Evolutionary conservation across 2,329 filamentous ascomycete genomes (phyloP).

Genomic region (Didymella lethalis): DNA sequence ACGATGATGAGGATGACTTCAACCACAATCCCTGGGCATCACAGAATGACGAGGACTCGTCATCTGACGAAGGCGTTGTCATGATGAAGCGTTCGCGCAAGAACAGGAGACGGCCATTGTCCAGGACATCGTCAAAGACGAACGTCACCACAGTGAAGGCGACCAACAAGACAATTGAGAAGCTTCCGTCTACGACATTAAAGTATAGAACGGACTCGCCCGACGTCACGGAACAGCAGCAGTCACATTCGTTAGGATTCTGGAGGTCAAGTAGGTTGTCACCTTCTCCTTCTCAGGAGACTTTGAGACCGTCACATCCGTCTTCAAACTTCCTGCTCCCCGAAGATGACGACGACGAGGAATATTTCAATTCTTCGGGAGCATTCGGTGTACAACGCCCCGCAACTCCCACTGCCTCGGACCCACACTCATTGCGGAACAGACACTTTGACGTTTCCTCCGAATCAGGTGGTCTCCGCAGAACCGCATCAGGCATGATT

Average conservation of each 20-base stretch:
- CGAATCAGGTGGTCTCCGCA: constrained; percentile 66
- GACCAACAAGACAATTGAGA: constrained; percentile 87
- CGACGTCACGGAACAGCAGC: constrained; percentile 66
- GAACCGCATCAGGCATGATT: constrained; percentile 88
- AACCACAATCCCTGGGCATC: constrained; percentile 51
- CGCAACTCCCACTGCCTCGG: constrained; percentile 46
- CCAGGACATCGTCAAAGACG: constrained; percentile 63
- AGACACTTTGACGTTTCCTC: constrained; percentile 29
- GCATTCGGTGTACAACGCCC: constrained; percentile 48
- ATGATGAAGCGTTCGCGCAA: constrained; percentile 76
- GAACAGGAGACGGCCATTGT: constrained; percentile 58
- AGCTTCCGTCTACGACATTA: constrained; percentile 83
- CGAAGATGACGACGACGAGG: constrained; percentile 62
- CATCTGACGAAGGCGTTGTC: constrained; percentile 77
- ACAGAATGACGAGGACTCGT: constrained; percentile 58
- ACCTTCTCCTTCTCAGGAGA: constrained; percentile 83
- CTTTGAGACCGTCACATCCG: constrained; percentile 73
- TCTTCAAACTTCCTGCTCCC: constrained; percentile 71
- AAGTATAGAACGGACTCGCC: constrained; percentile 84
- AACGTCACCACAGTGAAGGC: constrained; percentile 55
- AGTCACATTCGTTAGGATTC: constrained; percentile 53
- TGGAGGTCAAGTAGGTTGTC: constrained; percentile 61
- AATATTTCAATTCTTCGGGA: constrained; percentile 55
- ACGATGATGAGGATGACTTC: constrained; percentile 66
- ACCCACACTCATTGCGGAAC: constrained; percentile 32